Evolutionary conservation across 2,329 filamentous ascomycete species (phyloP).

Genomic region (Emericellopsis cladophorae): DNA sequence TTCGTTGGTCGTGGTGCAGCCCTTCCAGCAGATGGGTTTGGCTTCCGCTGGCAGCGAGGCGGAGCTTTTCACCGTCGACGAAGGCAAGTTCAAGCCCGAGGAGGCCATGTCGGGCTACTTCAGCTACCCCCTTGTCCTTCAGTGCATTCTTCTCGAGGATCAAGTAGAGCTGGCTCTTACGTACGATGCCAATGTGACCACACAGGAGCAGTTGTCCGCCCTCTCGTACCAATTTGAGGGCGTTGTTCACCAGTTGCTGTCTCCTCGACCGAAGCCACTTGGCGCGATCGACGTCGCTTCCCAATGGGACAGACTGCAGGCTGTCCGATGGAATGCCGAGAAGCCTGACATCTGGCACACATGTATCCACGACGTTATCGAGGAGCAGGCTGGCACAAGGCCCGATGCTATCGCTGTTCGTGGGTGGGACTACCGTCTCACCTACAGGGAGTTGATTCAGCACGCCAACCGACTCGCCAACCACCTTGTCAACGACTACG

Average conservation of each 20-base stretch:
- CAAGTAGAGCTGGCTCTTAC: slow-evolving; percentile 2
- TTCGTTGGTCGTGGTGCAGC: slow-evolving; percentile 7
- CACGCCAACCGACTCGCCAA: not conserved
- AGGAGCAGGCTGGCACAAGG: not conserved
- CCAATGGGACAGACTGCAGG: not conserved
- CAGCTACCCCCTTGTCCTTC: slow-evolving; percentile 1
- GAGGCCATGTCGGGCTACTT: slow-evolving; percentile 2
- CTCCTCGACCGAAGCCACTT: not conserved
- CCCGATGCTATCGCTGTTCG: slow-evolving; percentile 22
- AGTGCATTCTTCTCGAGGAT: not conserved
- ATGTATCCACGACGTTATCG: not conserved
- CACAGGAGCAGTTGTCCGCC: not conserved
- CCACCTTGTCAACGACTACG: not conserved
- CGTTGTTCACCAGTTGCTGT: not conserved
- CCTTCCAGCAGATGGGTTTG: not conserved
- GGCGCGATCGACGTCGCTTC: not conserved
- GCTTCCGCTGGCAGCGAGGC: not conserved
- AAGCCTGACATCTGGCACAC: not conserved
- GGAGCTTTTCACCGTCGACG: not conserved
- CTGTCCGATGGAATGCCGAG: not conserved
- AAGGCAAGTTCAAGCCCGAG: not conserved
- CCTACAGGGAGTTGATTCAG: not conserved
- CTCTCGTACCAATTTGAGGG: slow-evolving; percentile 1
- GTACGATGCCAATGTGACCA: slow-evolving; percentile 1
- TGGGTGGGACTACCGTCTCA: slow-evolving; percentile 9